These are phyloP conservation scores for Spinacia oleracea DNA, from an alignment of 179 eudicot genomes.

Conservation along the genomic window DNA sequence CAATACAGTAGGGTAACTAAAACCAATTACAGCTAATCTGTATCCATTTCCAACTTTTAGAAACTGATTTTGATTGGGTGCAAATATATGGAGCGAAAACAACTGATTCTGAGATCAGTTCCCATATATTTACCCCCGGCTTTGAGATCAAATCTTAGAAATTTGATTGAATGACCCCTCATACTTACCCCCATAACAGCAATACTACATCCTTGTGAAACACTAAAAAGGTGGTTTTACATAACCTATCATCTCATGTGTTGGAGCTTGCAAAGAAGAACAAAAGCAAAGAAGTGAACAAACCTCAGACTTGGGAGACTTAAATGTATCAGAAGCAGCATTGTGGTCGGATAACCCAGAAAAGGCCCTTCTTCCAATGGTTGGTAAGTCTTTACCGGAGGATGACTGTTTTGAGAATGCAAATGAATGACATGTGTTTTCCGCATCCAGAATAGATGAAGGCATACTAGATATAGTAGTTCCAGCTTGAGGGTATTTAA, in stretches of 20 bases:
- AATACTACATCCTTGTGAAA: not conserved
- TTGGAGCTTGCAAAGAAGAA: not conserved
- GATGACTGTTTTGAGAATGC: conserved; percentile 29
- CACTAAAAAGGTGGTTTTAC: not conserved
- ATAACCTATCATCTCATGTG: not conserved
- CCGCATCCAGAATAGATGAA: conserved; percentile 41
- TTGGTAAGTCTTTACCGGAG: conserved; percentile 28
- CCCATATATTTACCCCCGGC: not conserved
- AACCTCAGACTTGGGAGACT: conserved; percentile 35
- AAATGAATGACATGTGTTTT: conserved; percentile 45
- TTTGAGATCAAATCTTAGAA: not conserved
- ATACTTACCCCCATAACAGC: not conserved
- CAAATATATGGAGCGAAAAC: not conserved
- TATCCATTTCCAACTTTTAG: not conserved
- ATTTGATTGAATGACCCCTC: not conserved
- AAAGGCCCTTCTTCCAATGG: conserved; percentile 31
- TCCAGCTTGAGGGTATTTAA: conserved; percentile 29
- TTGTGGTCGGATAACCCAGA: conserved; percentile 31
- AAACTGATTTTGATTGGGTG: not conserved
- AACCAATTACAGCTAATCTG: not conserved
- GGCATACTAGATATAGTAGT: conserved; percentile 23
- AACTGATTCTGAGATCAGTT: not conserved
- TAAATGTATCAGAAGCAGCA: conserved; percentile 26
- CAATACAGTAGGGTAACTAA: not conserved
- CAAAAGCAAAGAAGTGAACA: conserved; percentile 13